Conservation (phyloP, 805 yeast species). For the Phaffomyces antillensis region DNA sequence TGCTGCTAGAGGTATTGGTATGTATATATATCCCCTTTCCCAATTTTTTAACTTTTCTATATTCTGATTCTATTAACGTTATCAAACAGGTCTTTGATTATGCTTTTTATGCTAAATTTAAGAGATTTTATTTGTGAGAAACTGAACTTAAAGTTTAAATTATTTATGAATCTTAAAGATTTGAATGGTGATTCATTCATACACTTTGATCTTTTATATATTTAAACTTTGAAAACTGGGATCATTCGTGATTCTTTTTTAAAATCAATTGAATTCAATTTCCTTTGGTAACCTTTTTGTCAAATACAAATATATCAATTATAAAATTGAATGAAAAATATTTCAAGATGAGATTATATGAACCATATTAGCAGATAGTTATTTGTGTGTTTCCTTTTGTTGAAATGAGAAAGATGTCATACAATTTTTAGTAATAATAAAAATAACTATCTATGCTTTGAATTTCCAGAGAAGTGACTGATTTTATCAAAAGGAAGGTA, state of each 20-base stretch:
- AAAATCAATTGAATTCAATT: neutral
- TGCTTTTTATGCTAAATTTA: neutral
- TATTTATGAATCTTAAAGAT: neutral
- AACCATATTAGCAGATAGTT: too few relatives aligned
- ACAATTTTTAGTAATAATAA: too few relatives aligned
- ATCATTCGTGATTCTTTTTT: slow-evolving; percentile 3
- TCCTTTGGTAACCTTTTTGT: slow-evolving; percentile 2
- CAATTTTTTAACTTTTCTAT: neutral
- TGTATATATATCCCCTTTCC: slow-evolving; percentile 34
- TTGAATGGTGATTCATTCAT: slow-evolving; percentile 4
- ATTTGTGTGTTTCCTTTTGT: slow-evolving; percentile 1
- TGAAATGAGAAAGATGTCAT: slow-evolving; percentile 2
- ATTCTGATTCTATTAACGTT: slow-evolving; percentile 14
- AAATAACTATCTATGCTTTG: too few relatives aligned
- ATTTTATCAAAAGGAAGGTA: too few relatives aligned
- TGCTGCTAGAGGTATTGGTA: slow-evolving; percentile 99
- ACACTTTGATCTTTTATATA: neutral
- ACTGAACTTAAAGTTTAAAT: neutral
- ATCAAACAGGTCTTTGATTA: slow-evolving; percentile 16
- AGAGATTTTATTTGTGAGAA: neutral
- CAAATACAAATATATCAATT: neutral
- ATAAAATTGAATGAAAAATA: neutral
- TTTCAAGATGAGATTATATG: neutral
- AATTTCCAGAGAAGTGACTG: too few relatives aligned
- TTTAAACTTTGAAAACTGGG: neutral